Base-by-base conservation (phyloP, 169 alveolate genomes). In the Eimeria necatrix region DNA sequence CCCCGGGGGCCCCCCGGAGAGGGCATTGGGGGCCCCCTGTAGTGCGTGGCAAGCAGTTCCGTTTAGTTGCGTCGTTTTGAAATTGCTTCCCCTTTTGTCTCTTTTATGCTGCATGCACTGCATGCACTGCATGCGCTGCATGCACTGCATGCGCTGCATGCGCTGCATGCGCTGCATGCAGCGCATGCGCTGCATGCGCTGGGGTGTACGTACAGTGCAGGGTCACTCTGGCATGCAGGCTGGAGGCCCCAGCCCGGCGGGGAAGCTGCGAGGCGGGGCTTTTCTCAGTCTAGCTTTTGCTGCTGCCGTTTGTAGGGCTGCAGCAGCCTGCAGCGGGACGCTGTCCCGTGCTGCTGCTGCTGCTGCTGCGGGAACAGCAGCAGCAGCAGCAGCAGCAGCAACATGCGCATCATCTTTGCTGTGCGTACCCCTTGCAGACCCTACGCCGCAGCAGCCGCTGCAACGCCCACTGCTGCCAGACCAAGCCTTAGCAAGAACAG, bases 281-380 rank as follows among this genome's bases (percentile, higher is more conserved):
- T n/a, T n/a, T n/a, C n/a, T n/a, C n/a, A n/a, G n/a, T n/a, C n/a
- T n/a, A n/a, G n/a, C n/a, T n/a, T n/a, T n/a, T n/a, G n/a, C n/a
- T n/a, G n/a, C n/a, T n/a, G n/a, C n/a, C n/a, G n/a, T n/a, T n/a
- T n/a, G n/a, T n/a, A n/a, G n/a, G n/a, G n/a, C n/a, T n/a, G n/a
- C n/a, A n/a, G 73, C 73, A 5, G 83, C 83, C 83, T 71, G 83
- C 83, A 9, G 85, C 85, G 46, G 59, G 14, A n/a, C n/a, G n/a
- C n/a, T n/a, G n/a, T n/a, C n/a, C n/a, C n/a, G n/a, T n/a, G n/a
- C 83, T 71, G 46, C 18, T 22, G 41, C 53, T 3, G 41, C 12
- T 7, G 56, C 85, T 46, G 56, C 86, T 46, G 41, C 60, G 14
- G n/a, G n/a, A n/a, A n/a, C n/a, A 64, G n/a, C 86, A 12, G 48